Evolutionary conservation across 2,329 filamentous ascomycete genomes (phyloP), one percentile per base, ranked within the genome.

Genomic region (Orbilia oligospora): DNA sequence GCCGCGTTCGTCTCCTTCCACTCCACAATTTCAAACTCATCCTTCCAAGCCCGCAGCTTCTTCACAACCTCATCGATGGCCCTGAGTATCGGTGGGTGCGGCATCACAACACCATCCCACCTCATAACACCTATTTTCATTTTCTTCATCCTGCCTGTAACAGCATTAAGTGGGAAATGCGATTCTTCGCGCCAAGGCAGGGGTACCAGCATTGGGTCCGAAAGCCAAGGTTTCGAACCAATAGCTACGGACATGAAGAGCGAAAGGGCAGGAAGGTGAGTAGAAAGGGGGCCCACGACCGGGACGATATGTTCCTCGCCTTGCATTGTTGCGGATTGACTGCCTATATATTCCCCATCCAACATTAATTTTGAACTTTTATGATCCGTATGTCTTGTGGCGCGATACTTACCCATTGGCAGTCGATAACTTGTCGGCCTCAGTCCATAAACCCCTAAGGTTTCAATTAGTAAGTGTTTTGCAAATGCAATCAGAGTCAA

Each of bases 91-190:
- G 89, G 89, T 0, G 89, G 89, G 75, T 90, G 89, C 0, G 89
- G 89, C 80, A 85, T 87, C 0, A 91, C 88, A 10, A 91, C 85
- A 0, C 87, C 88, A 75, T 91, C 89, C 83, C 89, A 86, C 85
- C 87, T 87, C 55, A 90, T 83, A 0, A 90, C 86, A 0, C 87
- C 91, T n/a, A 92, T 85, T 81, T 88, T 90, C 5, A 91, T 83
- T 78, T 87, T 89, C 72, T 84, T 84, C 44, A 64, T 67, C 20
- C 24, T 66, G 1, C 73, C 73, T n/a, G 67, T 77, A 2, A 77
- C 36, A 5, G 55, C 68, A 27, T 77, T 77, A n/a, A 5, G 82
- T 66, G 68, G 76, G 41, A 79, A 79, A 30, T 72, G 58, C 0
- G 68, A 69, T 6, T 69, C 63, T 10, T 79, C 70, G 2, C 79